Evolutionary conservation across 2,329 filamentous ascomycete genomes (phyloP), one percentile per base, ranked within the genome.

Genomic region (Leptographium flavum): DNA sequence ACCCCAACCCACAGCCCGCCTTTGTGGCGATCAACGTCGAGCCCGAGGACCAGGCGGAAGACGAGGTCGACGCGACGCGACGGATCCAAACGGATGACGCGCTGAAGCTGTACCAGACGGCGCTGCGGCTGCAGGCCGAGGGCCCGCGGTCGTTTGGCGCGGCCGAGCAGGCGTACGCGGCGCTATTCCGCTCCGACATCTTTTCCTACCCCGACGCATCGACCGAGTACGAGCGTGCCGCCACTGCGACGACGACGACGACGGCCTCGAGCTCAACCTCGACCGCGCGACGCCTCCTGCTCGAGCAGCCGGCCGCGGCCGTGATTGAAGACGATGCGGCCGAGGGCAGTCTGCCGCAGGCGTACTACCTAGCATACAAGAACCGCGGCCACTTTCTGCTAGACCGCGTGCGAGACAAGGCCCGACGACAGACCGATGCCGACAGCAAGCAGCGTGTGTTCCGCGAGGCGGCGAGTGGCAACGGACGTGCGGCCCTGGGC

Each of bases 51-150:
- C 85, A 86, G 47, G 70, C 82, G 52, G 87, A 94, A 58, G 86
- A 94, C 55, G 88, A 95, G 63, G 70, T 94, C 57, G 92, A 98
- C 60, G 87, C 92, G 56, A 94, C 88, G 30, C 92, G 90, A 60
- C 90, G 96, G 62, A 79, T 98, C 43, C 88, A 83, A 71, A 90
- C 96, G 57, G 92, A 98, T 57, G 92, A 98, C 65, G 88, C 92
- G 40, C 69, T 98, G 50, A 96, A 95, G 64, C 76, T 90, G 31
- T 98, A 95, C 60, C 88, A 96, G 58, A 81, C 73, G 54, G 92
- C 92, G 39, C 68, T 98, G 47, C 94, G 90, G 61, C 78, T 88
- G 53, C 92, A 98, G 59, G 82, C 90, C 2, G 87, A 94, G 63
- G 88, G 92, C 2, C 79, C 84, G 1, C 67, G 67, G 17, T 84